Evolutionary conservation across 768 basidiomycete species (phyloP).

Genomic region (Hericium rajendrae): DNA sequence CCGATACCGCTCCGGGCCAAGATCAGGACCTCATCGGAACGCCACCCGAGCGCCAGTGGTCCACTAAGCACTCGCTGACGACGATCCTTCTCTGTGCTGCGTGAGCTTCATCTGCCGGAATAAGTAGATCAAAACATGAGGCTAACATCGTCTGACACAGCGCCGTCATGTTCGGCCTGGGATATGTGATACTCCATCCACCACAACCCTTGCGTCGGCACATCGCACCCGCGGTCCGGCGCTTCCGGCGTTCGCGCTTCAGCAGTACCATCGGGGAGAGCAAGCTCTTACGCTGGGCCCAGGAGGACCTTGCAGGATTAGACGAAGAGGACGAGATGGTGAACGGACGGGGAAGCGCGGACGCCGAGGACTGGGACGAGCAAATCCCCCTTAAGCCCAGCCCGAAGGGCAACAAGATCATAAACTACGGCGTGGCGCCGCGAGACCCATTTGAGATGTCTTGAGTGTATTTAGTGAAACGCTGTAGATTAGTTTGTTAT

Average conservation of each 20-base stretch:
- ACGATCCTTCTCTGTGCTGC: conserved; percentile 3
- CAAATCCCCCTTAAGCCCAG: conserved; percentile 11
- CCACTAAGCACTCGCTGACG: background rate
- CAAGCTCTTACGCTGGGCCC: conserved; percentile 10
- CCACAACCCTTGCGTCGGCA: background rate
- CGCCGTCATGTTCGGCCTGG: background rate
- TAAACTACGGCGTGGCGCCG: conserved; percentile 9
- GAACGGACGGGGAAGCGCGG: conserved; percentile 5
- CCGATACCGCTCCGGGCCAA: conserved; percentile 10
- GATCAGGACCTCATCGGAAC: conserved; percentile 3
- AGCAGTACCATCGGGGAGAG: conserved; percentile 3
- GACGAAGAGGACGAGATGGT: conserved; percentile 15
- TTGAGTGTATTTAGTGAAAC: background rate
- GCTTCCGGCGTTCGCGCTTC: conserved; percentile 4
- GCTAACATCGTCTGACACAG: background rate
- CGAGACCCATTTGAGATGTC: background rate
- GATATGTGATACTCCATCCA: conserved; percentile 4
- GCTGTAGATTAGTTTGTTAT: background rate
- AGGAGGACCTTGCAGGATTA: conserved; percentile 9
- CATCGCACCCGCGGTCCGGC: background rate
- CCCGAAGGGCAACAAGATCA: background rate
- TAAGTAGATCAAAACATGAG: background rate
- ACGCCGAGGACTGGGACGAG: conserved; percentile 1
- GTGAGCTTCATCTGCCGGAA: conserved; percentile 1
- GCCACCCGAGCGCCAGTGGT: background rate